Evolutionary conservation across 176 grass and related monocot species (phyloP).

Genomic region (Typha latifolia): DNA sequence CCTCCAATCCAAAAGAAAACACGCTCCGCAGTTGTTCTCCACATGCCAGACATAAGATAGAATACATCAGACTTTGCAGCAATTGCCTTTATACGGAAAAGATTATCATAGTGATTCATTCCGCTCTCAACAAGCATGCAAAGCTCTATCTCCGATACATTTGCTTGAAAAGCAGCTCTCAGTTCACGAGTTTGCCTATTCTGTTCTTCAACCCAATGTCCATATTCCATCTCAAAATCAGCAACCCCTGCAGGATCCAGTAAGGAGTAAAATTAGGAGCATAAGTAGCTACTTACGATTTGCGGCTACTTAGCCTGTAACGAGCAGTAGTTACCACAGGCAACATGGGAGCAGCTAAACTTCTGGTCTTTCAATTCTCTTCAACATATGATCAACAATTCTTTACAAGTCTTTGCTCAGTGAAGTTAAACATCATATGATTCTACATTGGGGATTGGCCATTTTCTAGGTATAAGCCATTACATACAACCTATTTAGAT

Average conservation of each 20-base stretch:
- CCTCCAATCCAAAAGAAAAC: conserved; percentile 99
- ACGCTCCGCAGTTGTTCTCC: conserved; percentile 69
- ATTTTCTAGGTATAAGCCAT: too few relatives aligned
- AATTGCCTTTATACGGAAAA: conserved; percentile 64
- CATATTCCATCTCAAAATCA: conserved; percentile 82
- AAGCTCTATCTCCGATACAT: conserved; percentile 63
- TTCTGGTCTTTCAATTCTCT: too few relatives aligned
- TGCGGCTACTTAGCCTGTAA: too few relatives aligned
- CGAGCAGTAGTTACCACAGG: too few relatives aligned
- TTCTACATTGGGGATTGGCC: too few relatives aligned
- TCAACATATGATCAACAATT: too few relatives aligned
- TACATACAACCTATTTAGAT: too few relatives aligned
- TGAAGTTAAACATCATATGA: too few relatives aligned
- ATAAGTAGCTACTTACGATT: too few relatives aligned
- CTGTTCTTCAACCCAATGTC: conserved; percentile 75
- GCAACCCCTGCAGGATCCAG: conserved; percentile 27
- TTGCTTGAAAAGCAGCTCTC: conserved; percentile 39
- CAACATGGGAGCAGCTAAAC: too few relatives aligned
- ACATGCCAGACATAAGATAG: conserved; percentile 87
- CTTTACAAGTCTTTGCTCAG: too few relatives aligned
- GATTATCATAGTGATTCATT: conserved; percentile 51
- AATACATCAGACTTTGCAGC: conserved; percentile 71
- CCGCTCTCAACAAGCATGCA: conserved; percentile 53
- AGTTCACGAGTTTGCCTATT: conserved; percentile 51
- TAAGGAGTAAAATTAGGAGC: too few relatives aligned